phyloP scores from a whole-genome alignment of 768 basidiomycete species.

The Guyanaporus albipodus region DNA sequence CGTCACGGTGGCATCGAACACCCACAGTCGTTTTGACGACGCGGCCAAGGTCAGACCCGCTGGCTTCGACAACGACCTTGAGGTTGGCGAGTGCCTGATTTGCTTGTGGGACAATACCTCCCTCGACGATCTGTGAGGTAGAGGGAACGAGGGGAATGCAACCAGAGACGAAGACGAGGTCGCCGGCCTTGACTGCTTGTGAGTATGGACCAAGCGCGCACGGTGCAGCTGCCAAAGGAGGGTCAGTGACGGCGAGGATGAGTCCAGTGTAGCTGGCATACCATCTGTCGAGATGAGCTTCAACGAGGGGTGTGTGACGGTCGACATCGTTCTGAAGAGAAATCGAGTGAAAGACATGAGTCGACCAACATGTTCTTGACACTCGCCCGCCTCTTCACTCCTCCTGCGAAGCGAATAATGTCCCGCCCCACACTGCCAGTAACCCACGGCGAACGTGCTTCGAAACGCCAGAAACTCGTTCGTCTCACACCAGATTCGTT shows the following conservation, averaged over 20 bases:
- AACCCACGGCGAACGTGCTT: slow-evolving; percentile 21
- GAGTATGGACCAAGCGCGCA: slow-evolving; percentile 84
- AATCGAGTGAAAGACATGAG: not conserved
- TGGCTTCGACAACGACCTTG: slow-evolving; percentile 75
- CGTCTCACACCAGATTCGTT: slow-evolving; percentile 72
- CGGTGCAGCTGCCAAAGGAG: slow-evolving; percentile 54
- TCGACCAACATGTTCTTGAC: not conserved
- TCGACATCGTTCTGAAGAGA: slow-evolving; percentile 21
- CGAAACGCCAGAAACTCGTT: slow-evolving; percentile 54
- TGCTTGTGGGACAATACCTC: slow-evolving; percentile 44
- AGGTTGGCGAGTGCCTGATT: slow-evolving; percentile 85
- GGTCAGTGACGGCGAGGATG: not conserved
- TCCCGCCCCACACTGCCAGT: not conserved
- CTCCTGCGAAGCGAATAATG: too few species aligned
- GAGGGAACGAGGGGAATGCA: slow-evolving; percentile 79
- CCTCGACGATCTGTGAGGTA: slow-evolving; percentile 44
- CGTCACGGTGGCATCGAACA: not conserved
- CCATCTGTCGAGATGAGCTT: slow-evolving; percentile 33
- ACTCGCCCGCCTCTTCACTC: not conserved
- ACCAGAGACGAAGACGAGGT: slow-evolving; percentile 87
- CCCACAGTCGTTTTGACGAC: slow-evolving; percentile 90
- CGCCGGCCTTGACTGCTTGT: slow-evolving; percentile 79
- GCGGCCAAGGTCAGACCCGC: slow-evolving; percentile 71
- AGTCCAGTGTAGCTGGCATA: not conserved
- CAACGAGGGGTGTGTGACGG: slow-evolving; percentile 36